Evolutionary conservation across 345 rosid genomes (phyloP).

Genomic region (Clausena lansium): DNA sequence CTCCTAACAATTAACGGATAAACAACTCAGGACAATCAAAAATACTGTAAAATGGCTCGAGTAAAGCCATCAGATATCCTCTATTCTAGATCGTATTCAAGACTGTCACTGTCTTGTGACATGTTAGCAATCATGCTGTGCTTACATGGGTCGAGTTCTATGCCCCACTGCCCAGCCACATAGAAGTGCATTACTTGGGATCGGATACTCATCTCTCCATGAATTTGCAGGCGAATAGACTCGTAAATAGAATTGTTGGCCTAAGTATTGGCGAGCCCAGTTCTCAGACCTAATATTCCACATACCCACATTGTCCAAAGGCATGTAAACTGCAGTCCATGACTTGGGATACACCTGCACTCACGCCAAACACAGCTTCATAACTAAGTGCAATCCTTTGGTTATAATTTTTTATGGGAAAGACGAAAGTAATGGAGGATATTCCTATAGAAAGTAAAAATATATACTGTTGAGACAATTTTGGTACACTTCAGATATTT

Average conservation of each 20-base stretch:
- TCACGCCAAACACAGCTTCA: conserved; percentile 5
- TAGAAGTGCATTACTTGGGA: conserved; percentile 56
- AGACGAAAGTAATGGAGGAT: background rate
- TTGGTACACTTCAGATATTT: background rate
- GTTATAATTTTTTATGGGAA: background rate
- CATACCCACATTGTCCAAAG: conserved; percentile 77
- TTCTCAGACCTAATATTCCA: conserved; percentile 76
- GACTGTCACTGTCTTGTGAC: conserved; percentile 21
- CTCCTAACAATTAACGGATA: background rate
- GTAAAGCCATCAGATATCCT: conserved; percentile 13
- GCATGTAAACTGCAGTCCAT: conserved; percentile 71
- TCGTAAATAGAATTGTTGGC: conserved; percentile 67
- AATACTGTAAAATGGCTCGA: conserved; percentile 10
- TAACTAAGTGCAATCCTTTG: background rate
- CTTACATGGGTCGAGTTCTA: conserved; percentile 13
- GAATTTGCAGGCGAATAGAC: conserved; percentile 55
- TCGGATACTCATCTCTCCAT: conserved; percentile 66
- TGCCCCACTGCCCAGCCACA: conserved; percentile 59
- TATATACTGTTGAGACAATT: background rate
- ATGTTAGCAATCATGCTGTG: background rate
- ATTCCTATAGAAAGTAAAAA: background rate
- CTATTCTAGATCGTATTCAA: background rate
- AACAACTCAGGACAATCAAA: background rate
- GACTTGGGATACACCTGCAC: conserved; percentile 66
- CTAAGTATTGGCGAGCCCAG: conserved; percentile 66